phyloP scores from a whole-genome alignment of 1,139 yeast genomes.

The Magnusiomyces clavatus region DNA sequence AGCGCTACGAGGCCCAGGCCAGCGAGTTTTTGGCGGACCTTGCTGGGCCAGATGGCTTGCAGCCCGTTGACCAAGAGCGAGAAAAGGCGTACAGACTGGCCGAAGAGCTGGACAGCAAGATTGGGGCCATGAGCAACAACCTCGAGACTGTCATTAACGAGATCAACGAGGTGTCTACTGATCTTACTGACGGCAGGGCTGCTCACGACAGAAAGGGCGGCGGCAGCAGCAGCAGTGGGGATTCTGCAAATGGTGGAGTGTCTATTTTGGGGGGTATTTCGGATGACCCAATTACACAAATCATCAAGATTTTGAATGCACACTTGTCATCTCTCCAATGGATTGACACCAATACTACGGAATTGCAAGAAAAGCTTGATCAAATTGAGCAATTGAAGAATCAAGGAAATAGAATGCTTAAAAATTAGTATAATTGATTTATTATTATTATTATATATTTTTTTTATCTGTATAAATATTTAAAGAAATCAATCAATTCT shows the following conservation, averaged over 20 bases:
- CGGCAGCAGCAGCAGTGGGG: too few species aligned
- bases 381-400: conserved; percentile 27
- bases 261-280: too few species aligned
- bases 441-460: too few species aligned
- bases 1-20: conserved; percentile 81
- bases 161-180: conserved; percentile 78
- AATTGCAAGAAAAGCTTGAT: conserved; percentile 58
- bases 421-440: too few species aligned
- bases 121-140: conserved; percentile 69
- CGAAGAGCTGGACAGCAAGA: conserved; percentile 72
- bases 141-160: conserved; percentile 70
- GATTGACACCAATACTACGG: conserved; percentile 66
- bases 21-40: conserved; percentile 37
- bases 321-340: conserved; percentile 87
- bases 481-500: background rate
- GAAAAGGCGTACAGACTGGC: conserved; percentile 88
- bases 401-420: conserved; percentile 8
- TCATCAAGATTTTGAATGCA: conserved; percentile 75
- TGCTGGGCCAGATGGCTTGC: conserved; percentile 33
- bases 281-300: conserved; percentile 46
- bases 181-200: conserved; percentile 42
- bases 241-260: too few species aligned
- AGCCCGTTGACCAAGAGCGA: conserved; percentile 69
- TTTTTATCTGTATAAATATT: too few species aligned
- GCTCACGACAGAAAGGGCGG: conserved; percentile 36